Conservation (phyloP, 495 filamentous ascomycete genomes). For the Usnea hakonensis region DNA sequence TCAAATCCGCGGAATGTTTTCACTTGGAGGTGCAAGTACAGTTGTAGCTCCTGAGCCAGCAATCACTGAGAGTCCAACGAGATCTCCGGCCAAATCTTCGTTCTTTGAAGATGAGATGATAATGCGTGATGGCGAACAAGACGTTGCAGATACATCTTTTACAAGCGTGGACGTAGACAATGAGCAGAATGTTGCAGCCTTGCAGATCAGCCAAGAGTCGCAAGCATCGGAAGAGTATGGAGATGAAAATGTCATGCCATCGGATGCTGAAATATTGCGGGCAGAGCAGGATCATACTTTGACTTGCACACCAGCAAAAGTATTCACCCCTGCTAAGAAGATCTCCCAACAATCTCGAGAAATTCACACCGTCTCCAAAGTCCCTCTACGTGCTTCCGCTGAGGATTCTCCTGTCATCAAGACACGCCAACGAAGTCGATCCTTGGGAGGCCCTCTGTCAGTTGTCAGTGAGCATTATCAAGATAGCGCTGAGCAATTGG, state of each 20-base stretch:
- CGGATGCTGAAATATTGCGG: conserved; percentile 40
- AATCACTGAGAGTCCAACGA: conserved; percentile 14
- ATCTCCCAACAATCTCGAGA: conserved; percentile 30
- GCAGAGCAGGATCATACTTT: conserved; percentile 18
- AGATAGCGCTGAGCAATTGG: not conserved
- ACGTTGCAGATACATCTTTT: conserved; percentile 20
- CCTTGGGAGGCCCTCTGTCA: conserved; percentile 35
- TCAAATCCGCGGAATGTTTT: conserved; percentile 39
- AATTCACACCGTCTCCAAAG: conserved; percentile 67
- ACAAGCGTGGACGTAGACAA: conserved; percentile 21
- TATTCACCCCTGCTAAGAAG: conserved; percentile 33
- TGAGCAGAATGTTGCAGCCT: conserved; percentile 31
- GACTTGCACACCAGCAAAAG: conserved; percentile 27
- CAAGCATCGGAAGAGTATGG: conserved; percentile 56
- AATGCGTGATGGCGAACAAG: conserved; percentile 34
- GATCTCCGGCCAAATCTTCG: conserved; percentile 30
- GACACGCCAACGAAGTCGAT: conserved; percentile 46
- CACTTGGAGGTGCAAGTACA: conserved; percentile 21
- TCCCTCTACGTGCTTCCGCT: conserved; percentile 63
- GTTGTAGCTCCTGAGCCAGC: not conserved
- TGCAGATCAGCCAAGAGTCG: conserved; percentile 30
- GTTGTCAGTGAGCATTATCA: conserved; percentile 6
- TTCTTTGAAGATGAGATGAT: conserved; percentile 55
- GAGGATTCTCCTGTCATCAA: conserved; percentile 52
- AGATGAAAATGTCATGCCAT: conserved; percentile 52